phyloP scores from a whole-genome alignment of 1,284 basidiomycete species.

The Nidula niveotomentosa region DNA sequence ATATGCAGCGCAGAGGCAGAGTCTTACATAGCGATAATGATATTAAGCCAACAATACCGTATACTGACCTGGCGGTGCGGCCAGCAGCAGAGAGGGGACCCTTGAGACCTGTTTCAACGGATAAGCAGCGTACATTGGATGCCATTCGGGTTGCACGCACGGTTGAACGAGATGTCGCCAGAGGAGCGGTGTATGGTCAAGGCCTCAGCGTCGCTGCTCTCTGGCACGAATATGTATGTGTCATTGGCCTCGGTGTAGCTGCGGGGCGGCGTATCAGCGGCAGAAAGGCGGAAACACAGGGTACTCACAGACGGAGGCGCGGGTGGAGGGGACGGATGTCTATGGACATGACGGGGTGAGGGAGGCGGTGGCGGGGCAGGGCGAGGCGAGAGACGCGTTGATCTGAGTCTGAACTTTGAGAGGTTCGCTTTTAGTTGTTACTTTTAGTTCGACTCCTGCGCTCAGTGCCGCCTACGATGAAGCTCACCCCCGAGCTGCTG shows the following conservation, averaged over 20 bases:
- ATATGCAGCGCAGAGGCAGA: too few species aligned
- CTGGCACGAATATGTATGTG: conserved; percentile 75
- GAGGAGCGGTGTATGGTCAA: conserved; percentile 71
- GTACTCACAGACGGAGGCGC: conserved; percentile 64
- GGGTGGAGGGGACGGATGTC: conserved; percentile 69
- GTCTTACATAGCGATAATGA: conserved; percentile 82
- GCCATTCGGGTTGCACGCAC: conserved; percentile 50
- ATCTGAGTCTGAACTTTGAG: conserved; percentile 57
- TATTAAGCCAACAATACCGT: conserved; percentile 87
- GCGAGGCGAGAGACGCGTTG: conserved; percentile 29
- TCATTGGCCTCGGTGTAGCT: conserved; percentile 56
- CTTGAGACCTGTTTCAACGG: conserved; percentile 46
- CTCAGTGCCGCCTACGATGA: conserved; percentile 59
- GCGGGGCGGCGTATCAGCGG: too few species aligned
- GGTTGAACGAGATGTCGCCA: conserved; percentile 70
- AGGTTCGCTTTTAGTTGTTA: too few species aligned
- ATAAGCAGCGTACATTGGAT: too few species aligned
- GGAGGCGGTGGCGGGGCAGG: too few species aligned
- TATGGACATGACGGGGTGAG: conserved; percentile 7
- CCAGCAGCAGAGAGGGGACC: conserved; percentile 48
- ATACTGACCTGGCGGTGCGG: conserved; percentile 63
- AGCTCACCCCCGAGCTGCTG: conserved; percentile 92
- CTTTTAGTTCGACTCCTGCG: conserved; percentile 10
- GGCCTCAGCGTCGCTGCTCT: conserved; percentile 60
- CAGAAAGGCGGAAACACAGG: conserved; percentile 7